These are phyloP conservation scores for Rutidosis leptorrhynchoides DNA, from an alignment of 129 eudicot species.

Conservation along the genomic window DNA sequence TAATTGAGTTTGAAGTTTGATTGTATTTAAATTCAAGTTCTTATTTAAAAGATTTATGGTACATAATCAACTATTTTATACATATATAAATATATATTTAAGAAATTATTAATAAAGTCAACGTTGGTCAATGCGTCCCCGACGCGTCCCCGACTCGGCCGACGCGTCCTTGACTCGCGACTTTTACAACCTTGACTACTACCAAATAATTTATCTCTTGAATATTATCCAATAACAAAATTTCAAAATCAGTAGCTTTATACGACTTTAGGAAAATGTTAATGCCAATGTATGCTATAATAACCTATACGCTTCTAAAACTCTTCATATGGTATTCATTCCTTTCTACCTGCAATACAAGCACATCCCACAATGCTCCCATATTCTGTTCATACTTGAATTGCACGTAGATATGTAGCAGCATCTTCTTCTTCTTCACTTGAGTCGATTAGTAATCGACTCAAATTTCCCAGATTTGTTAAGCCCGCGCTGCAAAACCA, in stretches of 20 bases:
- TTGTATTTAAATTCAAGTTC: too few relatives aligned
- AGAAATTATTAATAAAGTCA: too few relatives aligned
- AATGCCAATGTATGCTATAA: conserved; percentile 14
- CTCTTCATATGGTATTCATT: conserved; percentile 4
- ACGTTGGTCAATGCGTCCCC: too few relatives aligned
- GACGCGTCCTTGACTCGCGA: too few relatives aligned
- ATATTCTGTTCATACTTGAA: conserved; percentile 2
- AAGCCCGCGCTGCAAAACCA: conserved; percentile 25
- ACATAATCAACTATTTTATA: too few relatives aligned
- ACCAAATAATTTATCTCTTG: background rate
- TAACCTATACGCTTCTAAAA: conserved; percentile 5
- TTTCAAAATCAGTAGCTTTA: background rate
- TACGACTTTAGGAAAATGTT: background rate
- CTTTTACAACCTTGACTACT: too few relatives aligned
- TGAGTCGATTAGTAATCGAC: background rate
- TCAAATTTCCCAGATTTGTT: background rate
- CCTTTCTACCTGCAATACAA: background rate
- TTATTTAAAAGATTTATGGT: too few relatives aligned
- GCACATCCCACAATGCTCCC: background rate
- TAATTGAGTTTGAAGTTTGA: too few relatives aligned
- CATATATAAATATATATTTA: too few relatives aligned
- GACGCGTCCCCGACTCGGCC: too few relatives aligned
- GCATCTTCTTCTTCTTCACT: background rate
- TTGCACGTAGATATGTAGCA: background rate
- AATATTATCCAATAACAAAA: conserved; percentile 7